Percentiles rank a stretch among this genome's conserved stretches.
These are phyloP conservation scores for Diaporthe citrichinensis DNA, from an alignment of 2,329 filamentous ascomycete genomes.

Conservation along the genomic window DNA sequence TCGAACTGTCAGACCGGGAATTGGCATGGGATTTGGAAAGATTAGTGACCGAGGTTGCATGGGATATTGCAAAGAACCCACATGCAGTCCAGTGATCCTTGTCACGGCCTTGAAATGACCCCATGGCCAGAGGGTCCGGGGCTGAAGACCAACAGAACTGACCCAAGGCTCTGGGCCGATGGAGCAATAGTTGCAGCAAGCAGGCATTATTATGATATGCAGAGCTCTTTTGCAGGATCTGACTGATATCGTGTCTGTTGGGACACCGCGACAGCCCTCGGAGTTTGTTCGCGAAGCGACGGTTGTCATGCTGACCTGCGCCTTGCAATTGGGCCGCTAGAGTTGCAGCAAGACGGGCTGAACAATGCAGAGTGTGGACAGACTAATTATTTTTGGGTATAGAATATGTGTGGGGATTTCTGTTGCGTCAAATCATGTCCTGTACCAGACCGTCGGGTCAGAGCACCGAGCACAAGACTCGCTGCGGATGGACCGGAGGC, in stretches of 20 bases:
- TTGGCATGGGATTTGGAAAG: background rate
- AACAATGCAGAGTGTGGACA: background rate
- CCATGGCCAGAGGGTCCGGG: background rate
- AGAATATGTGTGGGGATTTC: background rate
- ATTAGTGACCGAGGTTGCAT: background rate
- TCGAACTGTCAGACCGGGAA: background rate
- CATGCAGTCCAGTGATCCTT: background rate
- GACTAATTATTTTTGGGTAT: background rate
- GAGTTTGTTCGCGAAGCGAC: background rate
- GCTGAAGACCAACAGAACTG: background rate
- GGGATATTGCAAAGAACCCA: background rate
- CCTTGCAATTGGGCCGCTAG: background rate
- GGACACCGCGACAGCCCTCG: background rate
- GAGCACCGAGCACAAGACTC: background rate
- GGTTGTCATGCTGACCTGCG: background rate
- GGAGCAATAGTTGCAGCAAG: background rate
- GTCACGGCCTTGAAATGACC: background rate
- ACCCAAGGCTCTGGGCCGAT: slow-evolving; percentile 11
- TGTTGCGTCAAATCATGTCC: background rate
- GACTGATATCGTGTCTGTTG: background rate
- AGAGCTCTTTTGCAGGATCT: slow-evolving; percentile 21
- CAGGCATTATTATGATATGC: slow-evolving; percentile 8
- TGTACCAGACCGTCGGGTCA: slow-evolving; percentile 14
- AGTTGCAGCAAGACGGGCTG: background rate
- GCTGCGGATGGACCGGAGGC: background rate